Conservation (phyloP, 2,329 filamentous ascomycete genomes). For the Fusarium equiseti region DNA sequence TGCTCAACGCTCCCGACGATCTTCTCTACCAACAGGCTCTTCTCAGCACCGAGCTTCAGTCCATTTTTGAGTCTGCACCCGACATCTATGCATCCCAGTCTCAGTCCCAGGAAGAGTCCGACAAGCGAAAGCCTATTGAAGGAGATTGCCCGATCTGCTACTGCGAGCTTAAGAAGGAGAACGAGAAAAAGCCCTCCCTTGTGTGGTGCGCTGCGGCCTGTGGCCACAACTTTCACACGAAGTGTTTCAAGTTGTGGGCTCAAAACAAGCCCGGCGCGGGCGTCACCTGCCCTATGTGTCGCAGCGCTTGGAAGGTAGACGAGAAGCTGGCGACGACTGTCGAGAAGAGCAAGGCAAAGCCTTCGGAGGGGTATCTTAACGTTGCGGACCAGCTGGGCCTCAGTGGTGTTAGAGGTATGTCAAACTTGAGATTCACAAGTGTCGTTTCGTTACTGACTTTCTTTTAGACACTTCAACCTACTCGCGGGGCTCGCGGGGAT, state of each 20-base stretch:
- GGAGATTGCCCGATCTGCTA: conserved; percentile 71
- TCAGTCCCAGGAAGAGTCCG: conserved; percentile 49
- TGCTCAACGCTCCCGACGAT: conserved; percentile 68
- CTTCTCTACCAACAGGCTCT: conserved; percentile 73
- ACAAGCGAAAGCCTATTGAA: conserved; percentile 62
- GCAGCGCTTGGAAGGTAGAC: conserved; percentile 66
- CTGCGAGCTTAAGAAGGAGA: conserved; percentile 56
- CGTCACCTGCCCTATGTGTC: conserved; percentile 72
- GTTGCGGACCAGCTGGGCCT: conserved; percentile 71
- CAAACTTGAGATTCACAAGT: not conserved
- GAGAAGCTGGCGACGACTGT: conserved; percentile 57
- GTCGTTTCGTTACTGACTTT: conserved; percentile 16
- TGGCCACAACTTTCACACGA: conserved; percentile 66
- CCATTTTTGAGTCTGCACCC: conserved; percentile 68
- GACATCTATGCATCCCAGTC: conserved; percentile 50
- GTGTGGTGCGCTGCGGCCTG: conserved; percentile 66
- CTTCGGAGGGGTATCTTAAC: conserved; percentile 70
- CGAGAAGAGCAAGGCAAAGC: conserved; percentile 55
- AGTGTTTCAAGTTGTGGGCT: conserved; percentile 68
- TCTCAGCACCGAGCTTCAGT: conserved; percentile 67
- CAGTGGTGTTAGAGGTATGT: conserved; percentile 62
- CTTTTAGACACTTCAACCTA: conserved; percentile 24
- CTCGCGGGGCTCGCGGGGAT: conserved; percentile 10
- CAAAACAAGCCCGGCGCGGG: conserved; percentile 55
- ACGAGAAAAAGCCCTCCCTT: conserved; percentile 51